These are phyloP conservation scores for Acanthochlamys bracteata DNA, from an alignment of 106 monocot genomes.

Conservation along the genomic window DNA sequence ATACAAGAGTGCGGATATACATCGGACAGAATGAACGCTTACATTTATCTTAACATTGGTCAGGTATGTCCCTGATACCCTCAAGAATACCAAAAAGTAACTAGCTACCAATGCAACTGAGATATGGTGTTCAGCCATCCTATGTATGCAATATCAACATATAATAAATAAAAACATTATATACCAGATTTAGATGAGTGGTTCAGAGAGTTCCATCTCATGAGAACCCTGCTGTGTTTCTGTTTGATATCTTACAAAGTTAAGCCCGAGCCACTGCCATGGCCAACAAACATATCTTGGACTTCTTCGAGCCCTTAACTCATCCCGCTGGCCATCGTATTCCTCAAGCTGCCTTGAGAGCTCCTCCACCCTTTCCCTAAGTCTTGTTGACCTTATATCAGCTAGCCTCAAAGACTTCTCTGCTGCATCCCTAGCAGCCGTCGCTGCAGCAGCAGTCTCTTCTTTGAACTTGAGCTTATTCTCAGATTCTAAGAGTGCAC, in stretches of 20 bases:
- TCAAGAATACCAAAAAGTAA: no score
- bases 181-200: constrained; percentile 47
- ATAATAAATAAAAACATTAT: background rate
- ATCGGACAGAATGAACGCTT: no score
- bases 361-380: constrained; percentile 89
- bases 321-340: constrained; percentile 28
- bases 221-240: constrained; percentile 43
- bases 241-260: constrained; percentile 35
- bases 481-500: constrained; percentile 45
- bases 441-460: constrained; percentile 80
- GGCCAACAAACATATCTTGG: constrained; percentile 88
- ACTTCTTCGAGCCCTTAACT: constrained; percentile 15
- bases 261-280: constrained; percentile 93
- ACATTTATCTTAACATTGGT: no score
- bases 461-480: constrained; percentile 97
- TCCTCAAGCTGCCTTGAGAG: constrained; percentile 67
- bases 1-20: no score
- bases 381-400: constrained; percentile 51
- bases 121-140: no score
- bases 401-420: constrained; percentile 74
- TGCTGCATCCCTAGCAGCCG: constrained; percentile 94
- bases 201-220: constrained; percentile 97
- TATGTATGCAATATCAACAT: no score
- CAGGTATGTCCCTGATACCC: no score
- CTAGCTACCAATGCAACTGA: no score